Percentiles rank a stretch among this genome's conserved stretches.
Conservation (phyloP, 441 rosid species). For the Jatropha multifida region DNA sequence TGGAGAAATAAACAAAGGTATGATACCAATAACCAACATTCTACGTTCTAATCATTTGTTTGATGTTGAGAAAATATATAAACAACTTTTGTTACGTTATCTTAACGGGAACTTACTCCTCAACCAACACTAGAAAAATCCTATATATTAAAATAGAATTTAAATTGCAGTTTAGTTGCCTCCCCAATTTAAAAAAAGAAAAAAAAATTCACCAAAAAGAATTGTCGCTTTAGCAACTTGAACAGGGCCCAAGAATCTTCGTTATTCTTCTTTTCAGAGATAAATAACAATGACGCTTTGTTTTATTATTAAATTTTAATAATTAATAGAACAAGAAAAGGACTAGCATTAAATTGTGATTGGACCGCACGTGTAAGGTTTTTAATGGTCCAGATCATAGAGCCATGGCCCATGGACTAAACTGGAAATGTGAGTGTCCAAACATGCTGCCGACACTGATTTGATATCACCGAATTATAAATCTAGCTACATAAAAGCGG, state of each 20-base stretch:
- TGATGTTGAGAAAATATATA: conserved; percentile 1
- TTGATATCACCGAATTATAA: not conserved
- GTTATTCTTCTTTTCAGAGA: not conserved
- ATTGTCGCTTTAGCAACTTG: conserved; percentile 7
- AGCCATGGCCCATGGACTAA: not conserved
- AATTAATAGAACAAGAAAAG: not conserved
- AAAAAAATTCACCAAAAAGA: not conserved
- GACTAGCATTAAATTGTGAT: not conserved
- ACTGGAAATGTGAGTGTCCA: not conserved
- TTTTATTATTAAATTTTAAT: not conserved
- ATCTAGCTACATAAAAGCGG: not conserved
- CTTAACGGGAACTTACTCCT: not conserved
- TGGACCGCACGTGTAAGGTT: conserved; percentile 14
- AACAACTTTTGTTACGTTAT: conserved; percentile 5
- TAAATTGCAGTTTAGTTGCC: not conserved
- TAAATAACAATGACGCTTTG: conserved; percentile 1
- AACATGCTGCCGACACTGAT: conserved; percentile 12
- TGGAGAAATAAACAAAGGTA: not conserved
- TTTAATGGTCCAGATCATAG: not conserved
- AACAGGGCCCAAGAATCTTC: not conserved
- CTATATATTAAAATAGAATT: not conserved
- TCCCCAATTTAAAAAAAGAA: not conserved
- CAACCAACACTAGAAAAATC: conserved; percentile 5
- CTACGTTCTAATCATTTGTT: conserved; percentile 8
- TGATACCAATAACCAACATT: not conserved